phyloP scores from a whole-genome alignment of 176 grass and related monocot species.

The Carex cristatella region DNA sequence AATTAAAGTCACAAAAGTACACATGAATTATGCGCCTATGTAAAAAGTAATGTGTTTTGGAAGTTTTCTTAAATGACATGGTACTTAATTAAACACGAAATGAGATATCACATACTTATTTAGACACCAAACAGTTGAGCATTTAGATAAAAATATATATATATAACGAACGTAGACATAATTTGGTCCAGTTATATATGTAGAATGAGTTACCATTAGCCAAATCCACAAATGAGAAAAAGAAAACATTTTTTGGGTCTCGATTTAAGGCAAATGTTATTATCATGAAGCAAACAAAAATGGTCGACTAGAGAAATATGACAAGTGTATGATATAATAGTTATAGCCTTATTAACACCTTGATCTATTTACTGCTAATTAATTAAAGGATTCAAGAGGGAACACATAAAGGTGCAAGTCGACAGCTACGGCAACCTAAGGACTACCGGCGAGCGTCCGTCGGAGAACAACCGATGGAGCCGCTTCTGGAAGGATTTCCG shows the following conservation, averaged over 20 bases:
- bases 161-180: background rate
- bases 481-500: conserved; percentile 52
- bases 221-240: background rate
- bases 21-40: background rate
- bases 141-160: background rate
- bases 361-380: background rate
- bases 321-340: background rate
- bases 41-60: background rate
- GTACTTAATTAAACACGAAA: background rate
- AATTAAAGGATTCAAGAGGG: conserved; percentile 56
- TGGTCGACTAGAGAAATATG: background rate
- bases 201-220: background rate
- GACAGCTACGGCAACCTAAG: conserved; percentile 49
- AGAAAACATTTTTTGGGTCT: background rate
- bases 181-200: background rate
- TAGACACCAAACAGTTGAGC: too few relatives aligned
- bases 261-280: too few relatives aligned
- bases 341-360: background rate
- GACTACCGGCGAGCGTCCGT: conserved; percentile 23
- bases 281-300: background rate
- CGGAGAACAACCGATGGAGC: conserved; percentile 34
- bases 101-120: background rate
- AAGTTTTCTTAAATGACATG: background rate
- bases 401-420: conserved; percentile 57
- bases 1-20: background rate